phyloP scores from a whole-genome alignment of 129 eudicot genomes.

The Arctium lappa region DNA sequence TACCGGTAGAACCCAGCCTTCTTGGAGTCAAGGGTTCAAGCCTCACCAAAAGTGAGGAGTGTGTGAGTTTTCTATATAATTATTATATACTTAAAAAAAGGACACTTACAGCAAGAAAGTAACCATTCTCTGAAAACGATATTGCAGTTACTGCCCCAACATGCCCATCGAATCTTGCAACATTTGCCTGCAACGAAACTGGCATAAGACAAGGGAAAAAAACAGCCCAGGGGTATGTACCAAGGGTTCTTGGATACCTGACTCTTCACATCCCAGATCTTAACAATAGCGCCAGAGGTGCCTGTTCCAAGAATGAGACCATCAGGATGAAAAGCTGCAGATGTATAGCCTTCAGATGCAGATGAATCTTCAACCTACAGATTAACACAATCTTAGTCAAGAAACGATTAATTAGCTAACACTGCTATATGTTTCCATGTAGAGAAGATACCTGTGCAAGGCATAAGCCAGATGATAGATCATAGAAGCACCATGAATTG shows the following conservation, averaged over 20 bases:
- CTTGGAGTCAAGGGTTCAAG: neutral
- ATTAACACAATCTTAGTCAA: constrained; percentile 9
- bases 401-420: neutral
- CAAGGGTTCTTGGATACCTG: constrained; percentile 46
- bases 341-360: constrained; percentile 73
- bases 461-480: constrained; percentile 76
- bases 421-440: neutral
- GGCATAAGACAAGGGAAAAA: neutral
- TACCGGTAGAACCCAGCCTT: neutral
- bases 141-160: constrained; percentile 73
- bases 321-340: constrained; percentile 99
- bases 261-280: constrained; percentile 95
- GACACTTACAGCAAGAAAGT: constrained; percentile 76
- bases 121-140: constrained; percentile 86
- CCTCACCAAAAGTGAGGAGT: neutral
- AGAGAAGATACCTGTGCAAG: constrained; percentile 75
- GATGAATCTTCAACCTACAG: constrained; percentile 81
- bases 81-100: neutral
- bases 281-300: constrained; percentile 75
- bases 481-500: constrained; percentile 95
- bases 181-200: constrained; percentile 59
- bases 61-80: neutral
- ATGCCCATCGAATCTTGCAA: constrained; percentile 90
- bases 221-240: neutral
- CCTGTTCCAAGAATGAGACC: constrained; percentile 99